Evolutionary conservation across 1,284 basidiomycete species (phyloP).

Genomic region (Abortiporus biennis): DNA sequence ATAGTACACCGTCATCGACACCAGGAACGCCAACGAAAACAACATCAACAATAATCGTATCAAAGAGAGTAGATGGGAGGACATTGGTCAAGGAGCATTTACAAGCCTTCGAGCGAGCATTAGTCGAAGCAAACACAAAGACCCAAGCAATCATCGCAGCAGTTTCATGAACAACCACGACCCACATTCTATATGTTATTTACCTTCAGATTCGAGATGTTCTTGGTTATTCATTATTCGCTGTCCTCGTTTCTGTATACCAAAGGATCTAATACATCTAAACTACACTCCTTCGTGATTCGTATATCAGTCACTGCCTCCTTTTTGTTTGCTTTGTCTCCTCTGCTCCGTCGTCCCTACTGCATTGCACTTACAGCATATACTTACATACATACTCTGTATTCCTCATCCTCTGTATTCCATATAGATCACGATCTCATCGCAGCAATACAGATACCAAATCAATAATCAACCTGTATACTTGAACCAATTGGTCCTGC

Average conservation of each 20-base stretch:
- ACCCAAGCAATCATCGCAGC: slow-evolving; percentile 74
- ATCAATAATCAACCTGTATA: background rate
- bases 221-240: too few relatives aligned
- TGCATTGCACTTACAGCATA: slow-evolving; percentile 10
- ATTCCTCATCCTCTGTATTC: slow-evolving; percentile 41
- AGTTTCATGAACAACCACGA: slow-evolving; percentile 17
- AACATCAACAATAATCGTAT: slow-evolving; percentile 9
- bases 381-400: background rate
- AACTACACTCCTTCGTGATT: background rate
- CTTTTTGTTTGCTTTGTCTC: background rate
- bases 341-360: background rate
- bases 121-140: slow-evolving; percentile 64
- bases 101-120: slow-evolving; percentile 61
- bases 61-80: slow-evolving; percentile 52
- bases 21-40: slow-evolving; percentile 21
- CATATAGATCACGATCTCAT: slow-evolving; percentile 33
- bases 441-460: background rate
- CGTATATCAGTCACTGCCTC: too few relatives aligned
- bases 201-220: too few relatives aligned
- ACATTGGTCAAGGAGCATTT: slow-evolving; percentile 69
- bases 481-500: slow-evolving; percentile 49
- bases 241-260: too few relatives aligned
- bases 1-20: slow-evolving; percentile 22
- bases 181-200: slow-evolving; percentile 1
- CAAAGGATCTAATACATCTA: slow-evolving; percentile 9